Percentiles rank a stretch among this genome's conserved stretches.
Conservation (phyloP, 169 alveolate species). For the Cryptosporidium ubiquitum region DNA sequence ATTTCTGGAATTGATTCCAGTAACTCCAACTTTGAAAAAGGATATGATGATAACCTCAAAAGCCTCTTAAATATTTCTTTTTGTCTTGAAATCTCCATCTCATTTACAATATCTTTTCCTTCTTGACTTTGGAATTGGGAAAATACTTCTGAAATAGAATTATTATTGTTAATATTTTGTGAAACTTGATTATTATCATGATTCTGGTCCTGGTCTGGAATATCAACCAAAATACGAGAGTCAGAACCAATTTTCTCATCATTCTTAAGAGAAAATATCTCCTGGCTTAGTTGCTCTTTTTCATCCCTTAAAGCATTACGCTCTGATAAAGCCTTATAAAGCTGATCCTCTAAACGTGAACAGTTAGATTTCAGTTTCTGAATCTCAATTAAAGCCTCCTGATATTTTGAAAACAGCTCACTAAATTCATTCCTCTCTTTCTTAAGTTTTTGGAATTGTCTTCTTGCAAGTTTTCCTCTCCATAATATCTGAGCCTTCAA, state of each 20-base stretch:
- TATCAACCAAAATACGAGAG: not conserved
- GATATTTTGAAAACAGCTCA: conserved; percentile 74
- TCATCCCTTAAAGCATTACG: conserved; percentile 78
- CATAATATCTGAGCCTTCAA: conserved; percentile 81
- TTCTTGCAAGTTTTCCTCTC: conserved; percentile 83
- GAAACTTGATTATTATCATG: not conserved
- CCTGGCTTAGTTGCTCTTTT: conserved; percentile 65
- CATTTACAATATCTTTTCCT: not conserved
- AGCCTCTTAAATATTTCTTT: conserved; percentile 33
- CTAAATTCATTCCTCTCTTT: conserved; percentile 82
- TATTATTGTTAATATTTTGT: not conserved
- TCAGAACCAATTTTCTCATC: not conserved
- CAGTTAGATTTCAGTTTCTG: conserved; percentile 82
- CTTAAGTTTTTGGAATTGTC: conserved; percentile 79
- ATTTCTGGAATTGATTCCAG: conserved; percentile 31
- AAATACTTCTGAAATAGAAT: not conserved
- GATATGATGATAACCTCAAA: conserved; percentile 54
- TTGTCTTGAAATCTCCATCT: not conserved
- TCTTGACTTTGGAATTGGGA: not conserved
- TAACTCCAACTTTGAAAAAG: conserved; percentile 45
- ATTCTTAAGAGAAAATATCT: conserved; percentile 11
- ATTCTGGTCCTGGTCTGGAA: not conserved
- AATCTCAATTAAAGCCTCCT: conserved; percentile 81
- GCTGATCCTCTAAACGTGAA: conserved; percentile 82
- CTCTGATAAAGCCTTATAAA: conserved; percentile 74